Evolutionary conservation across 495 filamentous ascomycete genomes (phyloP), one percentile per base, ranked within the genome.

Genomic region (Penicillium psychrofluorescens): DNA sequence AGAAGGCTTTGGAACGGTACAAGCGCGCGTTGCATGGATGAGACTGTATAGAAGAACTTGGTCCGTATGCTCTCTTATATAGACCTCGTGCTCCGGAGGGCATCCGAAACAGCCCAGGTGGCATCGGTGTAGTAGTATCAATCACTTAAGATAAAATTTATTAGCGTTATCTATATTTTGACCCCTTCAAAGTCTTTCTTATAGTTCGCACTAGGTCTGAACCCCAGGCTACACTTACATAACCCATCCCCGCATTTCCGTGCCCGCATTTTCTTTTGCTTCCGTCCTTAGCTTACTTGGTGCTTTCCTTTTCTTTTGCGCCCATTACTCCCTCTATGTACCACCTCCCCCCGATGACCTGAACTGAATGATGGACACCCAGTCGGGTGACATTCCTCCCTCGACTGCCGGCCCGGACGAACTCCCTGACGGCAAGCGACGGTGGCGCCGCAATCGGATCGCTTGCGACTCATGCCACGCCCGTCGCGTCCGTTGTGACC

Each of bases 1-100:
- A 84, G 29, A 66, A 77, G 51, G 82, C 83, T 29, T 64, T 94
- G 53, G 70, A 59, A 40, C 76, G 79, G 52, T 95, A 90, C 59
- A 95, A 95, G 66, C 68, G 62, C 30, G 86, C 54, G 8, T 15
- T 63, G 2, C 41, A 60, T 11, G n/a, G n/a, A 12, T 34, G n/a
- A 34, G 9, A 34, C 0, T 6, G 22, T 22, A 22, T 6, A 22
- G 4, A 0, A 22, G 22, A 22, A 22, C 22, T 22, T 22, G 22
- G 22, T 22, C 22, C 3, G 6, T 22, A 6, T 22, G 22, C 22
- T 22, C 22, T 22, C 22, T 4, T 0, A 22, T 4, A 22, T 22
- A 22, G 22, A 22, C 6, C 22, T 3, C 22, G 22, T 22, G 22
- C 22, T 22, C 22, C 22, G 4, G 22, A 22, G 22, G 22, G 22